phyloP scores from a whole-genome alignment of 192 early-diverging fungal genomes.

The Umbelopsis sp. region DNA sequence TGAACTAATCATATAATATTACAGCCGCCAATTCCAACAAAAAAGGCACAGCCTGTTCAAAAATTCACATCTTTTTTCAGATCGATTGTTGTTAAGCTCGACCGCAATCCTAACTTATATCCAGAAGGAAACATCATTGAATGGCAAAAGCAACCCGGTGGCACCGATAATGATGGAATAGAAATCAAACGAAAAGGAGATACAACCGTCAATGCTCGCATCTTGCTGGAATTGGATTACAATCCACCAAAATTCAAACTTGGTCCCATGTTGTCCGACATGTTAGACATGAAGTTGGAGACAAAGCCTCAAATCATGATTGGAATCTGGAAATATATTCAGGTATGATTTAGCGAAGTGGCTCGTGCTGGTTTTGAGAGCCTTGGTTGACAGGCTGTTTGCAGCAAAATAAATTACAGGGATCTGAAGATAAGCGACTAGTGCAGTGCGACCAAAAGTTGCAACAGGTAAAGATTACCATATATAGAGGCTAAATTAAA shows the following conservation, averaged over 20 bases:
- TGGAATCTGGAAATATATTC: slow-evolving; percentile 96
- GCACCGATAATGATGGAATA: slow-evolving; percentile 78
- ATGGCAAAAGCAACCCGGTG: slow-evolving; percentile 59
- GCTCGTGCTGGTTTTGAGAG: not conserved
- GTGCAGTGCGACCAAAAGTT: slow-evolving; percentile 85
- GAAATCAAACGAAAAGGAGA: slow-evolving; percentile 94
- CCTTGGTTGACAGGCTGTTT: not conserved
- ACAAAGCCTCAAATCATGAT: slow-evolving; percentile 76
- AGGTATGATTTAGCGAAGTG: slow-evolving; percentile 46
- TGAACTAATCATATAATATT: not conserved
- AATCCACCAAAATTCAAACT: slow-evolving; percentile 84
- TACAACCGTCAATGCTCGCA: slow-evolving; percentile 76
- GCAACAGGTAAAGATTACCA: slow-evolving; percentile 53
- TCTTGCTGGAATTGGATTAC: slow-evolving; percentile 79
- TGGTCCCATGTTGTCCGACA: slow-evolving; percentile 66
- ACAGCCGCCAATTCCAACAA: slow-evolving; percentile 51
- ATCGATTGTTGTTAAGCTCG: slow-evolving; percentile 82
- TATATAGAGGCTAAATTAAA: not conserved
- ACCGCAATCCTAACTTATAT: slow-evolving; percentile 77
- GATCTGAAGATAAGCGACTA: slow-evolving; percentile 83
- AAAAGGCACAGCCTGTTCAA: slow-evolving; percentile 61
- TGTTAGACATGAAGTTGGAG: slow-evolving; percentile 81
- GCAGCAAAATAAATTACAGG: slow-evolving; percentile 86
- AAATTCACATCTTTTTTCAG: slow-evolving; percentile 90
- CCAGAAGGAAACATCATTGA: slow-evolving; percentile 81